Percentiles rank a stretch among this genome's conserved stretches.
Evolutionary conservation across 176 grass and related monocot genomes (phyloP).

Genomic region (Chloris gayana): DNA sequence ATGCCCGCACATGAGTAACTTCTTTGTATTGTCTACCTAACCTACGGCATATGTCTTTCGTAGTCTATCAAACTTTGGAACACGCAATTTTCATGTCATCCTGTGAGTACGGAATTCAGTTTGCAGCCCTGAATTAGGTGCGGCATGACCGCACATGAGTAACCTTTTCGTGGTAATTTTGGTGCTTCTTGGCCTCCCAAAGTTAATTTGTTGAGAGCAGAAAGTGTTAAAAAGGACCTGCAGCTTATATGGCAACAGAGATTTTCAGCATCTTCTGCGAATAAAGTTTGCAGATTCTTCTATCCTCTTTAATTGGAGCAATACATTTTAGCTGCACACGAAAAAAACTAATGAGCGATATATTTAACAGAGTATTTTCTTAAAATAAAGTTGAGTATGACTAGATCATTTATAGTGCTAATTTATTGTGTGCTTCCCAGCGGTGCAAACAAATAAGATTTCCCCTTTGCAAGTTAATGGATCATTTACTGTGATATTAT

Average conservation of each 20-base stretch:
- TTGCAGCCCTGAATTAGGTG: not conserved
- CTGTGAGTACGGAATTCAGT: not conserved
- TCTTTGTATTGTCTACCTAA: too few relatives aligned
- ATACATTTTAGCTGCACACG: too few relatives aligned
- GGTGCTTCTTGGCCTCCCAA: not conserved
- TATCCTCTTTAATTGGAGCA: not conserved
- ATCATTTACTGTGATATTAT: not conserved
- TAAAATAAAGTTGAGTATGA: too few relatives aligned
- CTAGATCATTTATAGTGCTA: too few relatives aligned
- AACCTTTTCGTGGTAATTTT: not conserved
- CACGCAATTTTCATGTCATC: too few relatives aligned
- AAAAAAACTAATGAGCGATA: not conserved
- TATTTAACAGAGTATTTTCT: not conserved
- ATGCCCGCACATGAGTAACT: not conserved
- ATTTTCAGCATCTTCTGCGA: slow-evolving; percentile 1
- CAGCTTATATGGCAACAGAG: not conserved
- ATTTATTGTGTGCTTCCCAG: too few relatives aligned
- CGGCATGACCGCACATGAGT: not conserved
- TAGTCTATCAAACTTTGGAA: not conserved
- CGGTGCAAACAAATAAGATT: not conserved
- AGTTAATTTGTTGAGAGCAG: not conserved
- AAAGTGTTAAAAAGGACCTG: not conserved
- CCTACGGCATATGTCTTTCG: too few relatives aligned
- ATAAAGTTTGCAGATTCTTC: not conserved
- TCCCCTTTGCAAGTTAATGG: not conserved